A percentile compares a stretch with the other conserved stretches of the same genome.
phyloP scores from a whole-genome alignment of 2,329 filamentous ascomycete genomes.

The Trichophyton simii region DNA sequence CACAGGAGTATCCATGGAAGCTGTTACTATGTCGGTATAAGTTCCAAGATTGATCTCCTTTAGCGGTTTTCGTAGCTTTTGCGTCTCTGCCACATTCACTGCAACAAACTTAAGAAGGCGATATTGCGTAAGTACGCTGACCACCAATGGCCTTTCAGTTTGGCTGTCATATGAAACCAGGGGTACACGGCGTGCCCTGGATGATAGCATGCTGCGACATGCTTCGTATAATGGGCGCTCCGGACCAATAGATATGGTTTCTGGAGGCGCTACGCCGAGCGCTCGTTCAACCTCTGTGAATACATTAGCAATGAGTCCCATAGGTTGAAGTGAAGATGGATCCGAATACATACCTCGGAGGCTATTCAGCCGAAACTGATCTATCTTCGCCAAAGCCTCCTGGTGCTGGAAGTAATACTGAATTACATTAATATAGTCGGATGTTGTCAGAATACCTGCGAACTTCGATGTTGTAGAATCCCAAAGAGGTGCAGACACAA shows the following conservation, averaged over 20 bases:
- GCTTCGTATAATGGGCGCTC: conserved; percentile 86
- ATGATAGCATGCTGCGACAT: conserved; percentile 85
- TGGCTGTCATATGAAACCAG: conserved; percentile 90
- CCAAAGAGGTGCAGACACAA: conserved; percentile 95
- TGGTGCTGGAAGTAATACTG: conserved; percentile 99
- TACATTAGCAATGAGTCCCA: not conserved
- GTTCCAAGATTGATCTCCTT: conserved; percentile 75
- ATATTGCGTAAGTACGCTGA: conserved; percentile 96
- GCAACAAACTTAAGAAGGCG: conserved; percentile 97
- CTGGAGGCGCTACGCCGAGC: conserved; percentile 77
- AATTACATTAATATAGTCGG: conserved; percentile 96
- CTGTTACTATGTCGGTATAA: conserved; percentile 67
- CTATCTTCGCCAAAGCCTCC: conserved; percentile 75
- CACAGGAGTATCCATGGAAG: conserved; percentile 78
- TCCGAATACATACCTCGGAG: conserved; percentile 54
- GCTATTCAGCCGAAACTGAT: conserved; percentile 85
- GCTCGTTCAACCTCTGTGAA: conserved; percentile 79
- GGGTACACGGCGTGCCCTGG: conserved; percentile 82
- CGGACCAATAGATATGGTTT: conserved; percentile 92
- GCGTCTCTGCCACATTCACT: conserved; percentile 82
- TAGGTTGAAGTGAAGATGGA: not conserved
- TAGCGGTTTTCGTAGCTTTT: conserved; percentile 75
- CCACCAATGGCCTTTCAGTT: conserved; percentile 79
- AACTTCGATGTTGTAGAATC: conserved; percentile 88
- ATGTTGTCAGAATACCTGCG: conserved; percentile 85